Conservation (phyloP, 2,329 filamentous ascomycete genomes). For the Clonostachys rosea region DNA sequence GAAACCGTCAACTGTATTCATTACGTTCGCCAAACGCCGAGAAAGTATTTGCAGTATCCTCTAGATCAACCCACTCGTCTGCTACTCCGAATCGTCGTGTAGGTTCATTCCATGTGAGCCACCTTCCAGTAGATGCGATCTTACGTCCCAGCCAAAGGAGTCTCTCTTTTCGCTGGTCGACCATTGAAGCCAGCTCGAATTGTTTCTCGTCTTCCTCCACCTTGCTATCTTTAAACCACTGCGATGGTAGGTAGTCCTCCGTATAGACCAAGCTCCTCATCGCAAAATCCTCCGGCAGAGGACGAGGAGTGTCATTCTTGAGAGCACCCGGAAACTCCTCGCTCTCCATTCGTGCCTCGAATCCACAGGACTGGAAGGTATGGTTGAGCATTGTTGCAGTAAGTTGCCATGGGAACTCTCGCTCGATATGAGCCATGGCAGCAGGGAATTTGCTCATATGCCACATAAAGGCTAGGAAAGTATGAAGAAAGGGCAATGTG, state of each 20-base stretch:
- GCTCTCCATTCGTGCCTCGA: constrained; percentile 28
- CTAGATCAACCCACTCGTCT: background rate
- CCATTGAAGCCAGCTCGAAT: constrained; percentile 57
- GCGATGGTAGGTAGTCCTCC: constrained; percentile 49
- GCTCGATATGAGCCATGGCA: constrained; percentile 37
- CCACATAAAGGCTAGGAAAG: constrained; percentile 54
- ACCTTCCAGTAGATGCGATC: constrained; percentile 34
- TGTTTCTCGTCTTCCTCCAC: constrained; percentile 65
- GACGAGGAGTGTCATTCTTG: constrained; percentile 37
- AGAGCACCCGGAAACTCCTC: constrained; percentile 41
- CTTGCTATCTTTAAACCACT: constrained; percentile 53
- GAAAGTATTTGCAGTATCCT: too few species aligned
- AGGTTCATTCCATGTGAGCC: constrained; percentile 32
- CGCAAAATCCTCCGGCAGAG: constrained; percentile 65
- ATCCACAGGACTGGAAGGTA: constrained; percentile 12
- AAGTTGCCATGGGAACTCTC: constrained; percentile 46
- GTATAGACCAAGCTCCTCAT: constrained; percentile 60
- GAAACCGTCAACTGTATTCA: too few species aligned
- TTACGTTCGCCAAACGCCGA: too few species aligned
- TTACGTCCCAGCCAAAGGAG: constrained; percentile 52
- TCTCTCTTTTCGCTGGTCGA: constrained; percentile 50
- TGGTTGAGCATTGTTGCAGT: constrained; percentile 31
- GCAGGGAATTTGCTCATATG: constrained; percentile 33
- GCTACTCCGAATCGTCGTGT: background rate
- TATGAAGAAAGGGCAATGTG: constrained; percentile 58